Conservation (phyloP, 78 protist species). For the Monosiga brevicollis region DNA sequence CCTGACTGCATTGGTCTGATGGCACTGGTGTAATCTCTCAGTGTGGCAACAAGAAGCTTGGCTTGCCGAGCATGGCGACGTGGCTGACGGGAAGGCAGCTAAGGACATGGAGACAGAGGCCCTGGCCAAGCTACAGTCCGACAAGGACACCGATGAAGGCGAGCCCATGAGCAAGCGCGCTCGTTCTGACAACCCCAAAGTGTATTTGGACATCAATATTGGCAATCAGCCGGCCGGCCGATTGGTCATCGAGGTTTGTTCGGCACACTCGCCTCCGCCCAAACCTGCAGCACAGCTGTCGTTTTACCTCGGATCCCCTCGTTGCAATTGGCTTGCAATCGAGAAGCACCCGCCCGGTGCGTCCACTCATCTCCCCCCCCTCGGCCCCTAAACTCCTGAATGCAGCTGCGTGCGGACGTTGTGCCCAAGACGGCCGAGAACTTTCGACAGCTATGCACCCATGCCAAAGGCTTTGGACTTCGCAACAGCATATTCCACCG, state of each 20-base stretch:
- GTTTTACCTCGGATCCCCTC: no score
- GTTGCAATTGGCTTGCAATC: no score
- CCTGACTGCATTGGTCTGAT: no score
- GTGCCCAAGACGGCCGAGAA: conserved; percentile 16
- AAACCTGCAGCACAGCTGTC: no score
- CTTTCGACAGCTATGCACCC: conserved; percentile 29
- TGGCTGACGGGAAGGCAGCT: no score
- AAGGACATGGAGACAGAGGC: neutral
- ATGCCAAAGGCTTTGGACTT: conserved; percentile 7
- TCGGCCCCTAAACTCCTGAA: neutral
- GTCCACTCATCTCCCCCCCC: neutral
- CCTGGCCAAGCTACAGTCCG: neutral
- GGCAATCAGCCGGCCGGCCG: conserved; percentile 12
- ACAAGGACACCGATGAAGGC: neutral
- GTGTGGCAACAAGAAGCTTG: neutral
- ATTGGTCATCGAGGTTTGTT: conserved; percentile 2
- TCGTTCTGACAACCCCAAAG: neutral
- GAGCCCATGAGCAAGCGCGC: neutral
- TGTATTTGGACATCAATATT: conserved; percentile 10
- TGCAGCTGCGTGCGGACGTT: conserved; percentile 5
- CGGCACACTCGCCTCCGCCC: no score
- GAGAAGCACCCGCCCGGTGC: no score
- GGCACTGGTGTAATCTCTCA: no score
- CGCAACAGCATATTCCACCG: neutral
- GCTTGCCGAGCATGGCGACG: neutral